Evolutionary conservation across 23 red algal genomes (phyloP).

Genomic region (Agarophyton chilense): DNA sequence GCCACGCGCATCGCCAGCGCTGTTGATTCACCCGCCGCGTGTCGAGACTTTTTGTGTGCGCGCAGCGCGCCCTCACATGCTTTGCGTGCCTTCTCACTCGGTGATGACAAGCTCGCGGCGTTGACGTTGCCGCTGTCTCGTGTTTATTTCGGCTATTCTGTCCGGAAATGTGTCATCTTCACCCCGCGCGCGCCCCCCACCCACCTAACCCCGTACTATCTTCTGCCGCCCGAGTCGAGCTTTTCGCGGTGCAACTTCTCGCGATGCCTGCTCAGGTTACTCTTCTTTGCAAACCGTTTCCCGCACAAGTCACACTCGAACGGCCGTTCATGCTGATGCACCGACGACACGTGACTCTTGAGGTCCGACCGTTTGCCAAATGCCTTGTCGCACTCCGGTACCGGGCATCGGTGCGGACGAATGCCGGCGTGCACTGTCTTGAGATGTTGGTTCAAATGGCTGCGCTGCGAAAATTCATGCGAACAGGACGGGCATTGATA

Average conservation of each 20-base stretch:
- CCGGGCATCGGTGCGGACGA: slow-evolving; percentile 32
- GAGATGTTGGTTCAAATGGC: slow-evolving; percentile 57
- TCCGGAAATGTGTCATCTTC: no score
- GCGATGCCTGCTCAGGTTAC: slow-evolving; percentile 53
- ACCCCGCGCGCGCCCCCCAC: no score
- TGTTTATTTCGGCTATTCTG: no score
- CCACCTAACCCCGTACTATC: no score
- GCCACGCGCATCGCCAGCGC: no score
- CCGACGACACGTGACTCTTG: slow-evolving; percentile 32
- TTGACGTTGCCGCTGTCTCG: no score
- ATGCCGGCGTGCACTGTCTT: slow-evolving; percentile 48
- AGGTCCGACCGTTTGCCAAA: slow-evolving; percentile 71
- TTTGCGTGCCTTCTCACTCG: no score
- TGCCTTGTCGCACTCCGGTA: slow-evolving; percentile 15
- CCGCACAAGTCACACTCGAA: slow-evolving; percentile 46
- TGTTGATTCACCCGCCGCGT: no score
- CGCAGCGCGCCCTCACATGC: no score
- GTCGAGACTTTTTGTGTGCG: no score
- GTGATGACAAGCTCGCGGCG: no score
- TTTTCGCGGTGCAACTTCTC: slow-evolving; percentile 59
- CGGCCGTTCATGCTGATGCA: slow-evolving; percentile 38
- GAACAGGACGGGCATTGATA: slow-evolving; percentile 22
- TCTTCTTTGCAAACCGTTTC: slow-evolving; percentile 47
- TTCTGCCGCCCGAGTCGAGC: background rate
- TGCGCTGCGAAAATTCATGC: slow-evolving; percentile 45